phyloP scores from a whole-genome alignment of 768 basidiomycete species.

The Phanerochaete carnosa region DNA sequence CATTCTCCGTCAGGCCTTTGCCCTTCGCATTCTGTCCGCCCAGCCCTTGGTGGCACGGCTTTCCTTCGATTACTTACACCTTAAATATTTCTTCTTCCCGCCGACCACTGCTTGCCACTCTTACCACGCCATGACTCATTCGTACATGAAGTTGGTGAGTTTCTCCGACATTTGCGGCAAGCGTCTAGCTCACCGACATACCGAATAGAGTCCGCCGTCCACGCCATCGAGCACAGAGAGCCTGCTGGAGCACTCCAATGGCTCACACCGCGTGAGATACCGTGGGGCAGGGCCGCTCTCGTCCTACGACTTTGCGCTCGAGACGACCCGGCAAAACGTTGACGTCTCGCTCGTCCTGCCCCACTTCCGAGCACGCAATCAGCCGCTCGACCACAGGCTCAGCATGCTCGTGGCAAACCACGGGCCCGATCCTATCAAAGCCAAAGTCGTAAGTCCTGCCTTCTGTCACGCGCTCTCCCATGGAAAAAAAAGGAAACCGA shows the following conservation, averaged over 20 bases:
- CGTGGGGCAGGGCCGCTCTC: constrained; percentile 42
- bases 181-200: background rate
- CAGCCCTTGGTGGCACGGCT: background rate
- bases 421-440: constrained; percentile 48
- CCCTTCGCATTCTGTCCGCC: constrained; percentile 1
- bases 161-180: background rate
- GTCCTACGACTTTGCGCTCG: constrained; percentile 61
- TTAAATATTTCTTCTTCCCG: background rate
- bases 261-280: constrained; percentile 66
- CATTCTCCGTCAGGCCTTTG: background rate
- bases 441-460: constrained; percentile 62
- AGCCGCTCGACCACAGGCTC: constrained; percentile 70
- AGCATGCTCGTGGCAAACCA: constrained; percentile 61
- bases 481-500: background rate
- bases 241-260: constrained; percentile 29
- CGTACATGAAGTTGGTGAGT: constrained; percentile 17
- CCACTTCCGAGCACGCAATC: constrained; percentile 73
- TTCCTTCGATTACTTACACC: background rate
- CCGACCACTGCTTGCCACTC: background rate
- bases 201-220: constrained; percentile 17
- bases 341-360: constrained; percentile 70
- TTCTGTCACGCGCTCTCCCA: constrained; percentile 33
- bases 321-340: constrained; percentile 44
- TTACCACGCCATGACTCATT: constrained; percentile 12
- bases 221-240: constrained; percentile 22